Evolutionary conservation across 768 basidiomycete genomes (phyloP).

Genomic region (Russula earlei): DNA sequence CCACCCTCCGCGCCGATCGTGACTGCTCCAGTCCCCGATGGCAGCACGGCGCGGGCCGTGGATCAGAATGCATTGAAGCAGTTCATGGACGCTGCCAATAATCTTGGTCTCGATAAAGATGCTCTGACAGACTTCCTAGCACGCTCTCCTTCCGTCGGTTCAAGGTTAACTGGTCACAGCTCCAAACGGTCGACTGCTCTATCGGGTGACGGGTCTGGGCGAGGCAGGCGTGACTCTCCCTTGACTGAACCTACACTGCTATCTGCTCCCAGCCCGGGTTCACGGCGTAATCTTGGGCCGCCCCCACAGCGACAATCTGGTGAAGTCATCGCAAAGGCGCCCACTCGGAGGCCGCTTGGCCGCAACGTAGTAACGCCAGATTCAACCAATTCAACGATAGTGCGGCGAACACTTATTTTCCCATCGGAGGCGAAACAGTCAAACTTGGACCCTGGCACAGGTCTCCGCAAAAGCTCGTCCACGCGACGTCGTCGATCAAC

Average conservation of each 20-base stretch:
- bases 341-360: conserved; percentile 5
- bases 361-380: conserved; percentile 7
- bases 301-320: not conserved
- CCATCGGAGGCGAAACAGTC: conserved; percentile 58
- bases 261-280: conserved; percentile 22
- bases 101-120: conserved; percentile 64
- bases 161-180: conserved; percentile 38
- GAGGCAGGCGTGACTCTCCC: not conserved
- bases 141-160: conserved; percentile 60
- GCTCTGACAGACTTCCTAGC: conserved; percentile 62
- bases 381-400: conserved; percentile 31
- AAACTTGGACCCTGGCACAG: conserved; percentile 39
- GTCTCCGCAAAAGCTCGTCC: conserved; percentile 27
- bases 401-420: conserved; percentile 73
- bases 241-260: conserved; percentile 6
- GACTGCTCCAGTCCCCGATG: not conserved
- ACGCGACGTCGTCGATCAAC: conserved; percentile 48
- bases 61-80: conserved; percentile 55
- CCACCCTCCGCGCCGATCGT: conserved; percentile 2
- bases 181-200: conserved; percentile 35
- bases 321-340: conserved; percentile 11
- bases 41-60: conserved; percentile 15
- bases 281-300: conserved; percentile 16
- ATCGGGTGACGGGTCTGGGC: conserved; percentile 23
- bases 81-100: conserved; percentile 65